phyloP scores from a whole-genome alignment of 305 asterid genomes.

The Fraxinus xanthoxyloides region DNA sequence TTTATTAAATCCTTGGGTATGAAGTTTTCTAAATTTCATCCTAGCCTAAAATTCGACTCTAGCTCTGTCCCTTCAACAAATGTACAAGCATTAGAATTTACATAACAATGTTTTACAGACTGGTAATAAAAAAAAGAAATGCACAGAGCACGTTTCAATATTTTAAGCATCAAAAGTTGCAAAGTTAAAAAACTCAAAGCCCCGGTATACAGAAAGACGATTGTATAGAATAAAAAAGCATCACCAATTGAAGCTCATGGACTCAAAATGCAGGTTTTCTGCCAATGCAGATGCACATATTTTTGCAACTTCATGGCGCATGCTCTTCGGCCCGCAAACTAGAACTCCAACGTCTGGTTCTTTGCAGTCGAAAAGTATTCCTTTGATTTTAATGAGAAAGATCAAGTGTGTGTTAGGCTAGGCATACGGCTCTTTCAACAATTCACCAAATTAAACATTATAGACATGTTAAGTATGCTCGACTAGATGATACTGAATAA shows the following conservation, averaged over 20 bases:
- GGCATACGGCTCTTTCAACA: background rate
- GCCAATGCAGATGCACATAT: slow-evolving; percentile 33
- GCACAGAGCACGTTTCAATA: background rate
- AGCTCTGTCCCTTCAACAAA: background rate
- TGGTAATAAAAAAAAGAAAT: background rate
- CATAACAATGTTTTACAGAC: background rate
- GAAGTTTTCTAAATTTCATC: background rate
- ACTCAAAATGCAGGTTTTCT: slow-evolving; percentile 31
- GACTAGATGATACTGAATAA: background rate
- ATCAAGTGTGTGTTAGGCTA: background rate
- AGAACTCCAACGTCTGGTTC: slow-evolving; percentile 37
- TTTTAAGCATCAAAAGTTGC: background rate
- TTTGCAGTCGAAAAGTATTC: slow-evolving; percentile 39
- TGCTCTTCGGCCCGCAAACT: slow-evolving; percentile 33
- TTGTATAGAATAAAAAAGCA: background rate
- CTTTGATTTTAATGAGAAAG: slow-evolving; percentile 26
- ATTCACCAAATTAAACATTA: background rate
- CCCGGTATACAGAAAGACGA: background rate
- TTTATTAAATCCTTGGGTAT: slow-evolving; percentile 12
- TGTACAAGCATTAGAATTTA: background rate
- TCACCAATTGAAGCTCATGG: slow-evolving; percentile 43
- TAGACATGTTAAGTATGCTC: background rate
- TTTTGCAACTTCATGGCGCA: slow-evolving; percentile 39
- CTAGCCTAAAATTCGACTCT: background rate
- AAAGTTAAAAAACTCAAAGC: background rate